Percentiles rank a stretch among this genome's conserved stretches.
These are phyloP conservation scores for Solanum boliviense DNA, from an alignment of 257 asterid genomes.

Conservation along the genomic window DNA sequence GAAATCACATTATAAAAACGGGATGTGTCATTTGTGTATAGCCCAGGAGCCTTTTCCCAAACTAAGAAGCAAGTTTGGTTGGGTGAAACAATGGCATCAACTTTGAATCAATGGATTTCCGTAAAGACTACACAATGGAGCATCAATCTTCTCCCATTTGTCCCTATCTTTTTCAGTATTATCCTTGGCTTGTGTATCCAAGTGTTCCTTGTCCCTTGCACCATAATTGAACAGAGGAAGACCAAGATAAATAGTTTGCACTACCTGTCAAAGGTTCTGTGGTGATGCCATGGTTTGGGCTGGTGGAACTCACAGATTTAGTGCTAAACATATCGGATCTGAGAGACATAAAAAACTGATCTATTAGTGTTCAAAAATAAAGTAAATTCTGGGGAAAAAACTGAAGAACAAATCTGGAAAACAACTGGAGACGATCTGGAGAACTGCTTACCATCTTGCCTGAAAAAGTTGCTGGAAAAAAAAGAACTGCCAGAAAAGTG, in stretches of 20 bases:
- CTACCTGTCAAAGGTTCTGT: not conserved
- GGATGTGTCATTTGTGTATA: no score
- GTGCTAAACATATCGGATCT: not conserved
- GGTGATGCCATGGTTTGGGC: not conserved
- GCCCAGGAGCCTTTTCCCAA: no score
- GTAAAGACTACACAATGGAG: not conserved
- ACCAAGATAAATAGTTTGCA: not conserved
- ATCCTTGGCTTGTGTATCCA: not conserved
- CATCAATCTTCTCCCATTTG: not conserved
- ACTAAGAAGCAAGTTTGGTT: no score
- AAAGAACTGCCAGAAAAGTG: not conserved
- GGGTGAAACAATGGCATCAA: no score
- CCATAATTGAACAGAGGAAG: not conserved
- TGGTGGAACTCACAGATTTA: not conserved
- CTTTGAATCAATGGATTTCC: not conserved
- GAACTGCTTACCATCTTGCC: not conserved
- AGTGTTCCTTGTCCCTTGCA: not conserved
- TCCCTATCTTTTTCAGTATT: not conserved
- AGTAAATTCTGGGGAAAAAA: not conserved
- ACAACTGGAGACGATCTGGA: not conserved
- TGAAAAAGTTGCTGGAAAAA: not conserved
- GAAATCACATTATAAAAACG: no score
- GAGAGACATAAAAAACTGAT: not conserved
- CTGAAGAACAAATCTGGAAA: not conserved
- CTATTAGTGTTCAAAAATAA: not conserved